Conservation (phyloP, 2,329 filamentous ascomycete species). For the Fusarium sp. region DNA sequence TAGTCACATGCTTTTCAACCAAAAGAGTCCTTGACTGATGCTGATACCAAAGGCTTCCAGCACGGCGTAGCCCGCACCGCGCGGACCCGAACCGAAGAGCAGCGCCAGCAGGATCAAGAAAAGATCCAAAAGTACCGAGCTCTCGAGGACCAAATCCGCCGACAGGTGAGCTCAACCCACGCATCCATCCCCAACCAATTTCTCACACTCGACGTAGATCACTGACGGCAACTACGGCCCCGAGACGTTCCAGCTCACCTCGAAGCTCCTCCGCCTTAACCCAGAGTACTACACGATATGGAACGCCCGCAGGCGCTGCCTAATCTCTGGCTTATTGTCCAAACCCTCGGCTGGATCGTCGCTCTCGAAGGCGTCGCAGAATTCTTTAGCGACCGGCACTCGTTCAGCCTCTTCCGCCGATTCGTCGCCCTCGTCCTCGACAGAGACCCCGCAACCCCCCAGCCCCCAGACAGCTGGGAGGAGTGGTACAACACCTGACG, state of each 20-base stretch:
- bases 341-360: slow-evolving; percentile 62
- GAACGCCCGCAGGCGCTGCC: slow-evolving; percentile 84
- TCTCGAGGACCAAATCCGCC: slow-evolving; percentile 75
- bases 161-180: slow-evolving; percentile 63
- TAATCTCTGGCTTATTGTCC: slow-evolving; percentile 70
- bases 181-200: neutral
- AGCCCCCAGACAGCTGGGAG: slow-evolving; percentile 62
- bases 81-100: slow-evolving; percentile 73
- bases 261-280: slow-evolving; percentile 80
- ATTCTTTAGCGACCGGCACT: slow-evolving; percentile 65
- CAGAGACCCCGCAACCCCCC: slow-evolving; percentile 60
- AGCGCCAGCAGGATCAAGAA: slow-evolving; percentile 76
- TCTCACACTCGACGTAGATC: slow-evolving; percentile 46
- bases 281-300: slow-evolving; percentile 93
- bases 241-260: slow-evolving; percentile 74
- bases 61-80: slow-evolving; percentile 84
- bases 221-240: slow-evolving; percentile 60
- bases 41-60: slow-evolving; percentile 58
- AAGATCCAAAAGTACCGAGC: slow-evolving; percentile 82
- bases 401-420: slow-evolving; percentile 72
- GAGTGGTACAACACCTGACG: slow-evolving; percentile 65
- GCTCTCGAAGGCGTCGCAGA: slow-evolving; percentile 67
- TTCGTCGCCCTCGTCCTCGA: slow-evolving; percentile 66
- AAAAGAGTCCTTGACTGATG: slow-evolving; percentile 36
- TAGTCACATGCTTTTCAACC: slow-evolving; percentile 5